Percentiles rank a stretch among this genome's conserved stretches.
Conservation (phyloP, 139 green algal genomes). For the Coelastrella sp. region DNA sequence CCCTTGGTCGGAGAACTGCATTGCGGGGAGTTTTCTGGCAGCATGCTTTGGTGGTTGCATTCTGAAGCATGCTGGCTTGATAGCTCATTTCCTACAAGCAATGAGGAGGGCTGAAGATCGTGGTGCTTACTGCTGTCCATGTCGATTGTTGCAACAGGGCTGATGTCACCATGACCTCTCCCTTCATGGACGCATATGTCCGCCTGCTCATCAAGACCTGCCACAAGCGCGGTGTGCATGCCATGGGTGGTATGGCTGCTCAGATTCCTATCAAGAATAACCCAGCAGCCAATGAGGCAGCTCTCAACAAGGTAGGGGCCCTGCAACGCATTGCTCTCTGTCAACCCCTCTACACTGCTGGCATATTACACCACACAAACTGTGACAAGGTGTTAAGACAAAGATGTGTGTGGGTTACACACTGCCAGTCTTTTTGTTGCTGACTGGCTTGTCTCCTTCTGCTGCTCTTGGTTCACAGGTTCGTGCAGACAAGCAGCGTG, state of each 20-base stretch:
- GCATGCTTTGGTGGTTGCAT: too few species aligned
- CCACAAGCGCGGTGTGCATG: slow-evolving; percentile 88
- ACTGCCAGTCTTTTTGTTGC: too few species aligned
- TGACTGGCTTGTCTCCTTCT: neutral
- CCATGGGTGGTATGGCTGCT: slow-evolving; percentile 93
- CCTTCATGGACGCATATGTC: slow-evolving; percentile 89
- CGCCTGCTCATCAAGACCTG: slow-evolving; percentile 92
- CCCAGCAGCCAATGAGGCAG: slow-evolving; percentile 76
- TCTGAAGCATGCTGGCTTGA: too few species aligned
- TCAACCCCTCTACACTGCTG: neutral
- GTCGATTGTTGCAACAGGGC: neutral
- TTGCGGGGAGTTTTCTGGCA: too few species aligned
- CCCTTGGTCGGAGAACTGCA: too few species aligned
- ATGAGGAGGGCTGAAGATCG: too few species aligned
- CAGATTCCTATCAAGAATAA: slow-evolving; percentile 94
- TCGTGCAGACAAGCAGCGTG: slow-evolving; percentile 82
- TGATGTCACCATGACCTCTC: slow-evolving; percentile 83
- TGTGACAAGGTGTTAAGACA: too few species aligned
- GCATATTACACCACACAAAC: neutral
- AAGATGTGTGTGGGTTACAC: too few species aligned
- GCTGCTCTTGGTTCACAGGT: too few species aligned
- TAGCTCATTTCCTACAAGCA: too few species aligned
- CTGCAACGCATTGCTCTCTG: neutral
- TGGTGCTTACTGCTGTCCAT: neutral
- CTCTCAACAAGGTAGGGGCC: slow-evolving; percentile 71